Evolutionary conservation across 202 grass and related monocot species (phyloP).

Genomic region (Tripidium arundinaceum): DNA sequence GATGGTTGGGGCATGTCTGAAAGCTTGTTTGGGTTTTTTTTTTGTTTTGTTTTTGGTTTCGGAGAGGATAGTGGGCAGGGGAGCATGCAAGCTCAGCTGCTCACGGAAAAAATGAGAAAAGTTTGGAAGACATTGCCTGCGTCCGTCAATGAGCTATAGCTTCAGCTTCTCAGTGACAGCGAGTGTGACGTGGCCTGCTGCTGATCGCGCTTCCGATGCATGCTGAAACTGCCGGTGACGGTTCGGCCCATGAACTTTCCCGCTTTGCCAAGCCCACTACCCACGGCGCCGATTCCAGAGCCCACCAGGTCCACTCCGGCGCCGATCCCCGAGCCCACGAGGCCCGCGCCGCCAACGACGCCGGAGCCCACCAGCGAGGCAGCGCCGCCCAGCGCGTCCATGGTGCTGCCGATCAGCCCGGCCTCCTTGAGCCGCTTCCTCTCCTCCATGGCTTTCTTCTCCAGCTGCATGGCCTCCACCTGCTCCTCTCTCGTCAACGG

Average conservation of each 20-base stretch:
- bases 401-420: background rate
- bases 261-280: conserved; percentile 9
- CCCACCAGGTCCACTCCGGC: background rate
- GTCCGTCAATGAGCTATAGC: no score
- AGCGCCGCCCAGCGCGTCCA: background rate
- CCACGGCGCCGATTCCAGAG: background rate
- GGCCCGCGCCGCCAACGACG: background rate
- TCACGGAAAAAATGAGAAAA: no score
- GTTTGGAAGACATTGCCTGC: no score
- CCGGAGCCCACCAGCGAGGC: background rate
- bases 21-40: no score
- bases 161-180: no score
- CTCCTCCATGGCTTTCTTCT: conserved; percentile 6
- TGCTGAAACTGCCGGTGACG: background rate
- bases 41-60: no score
- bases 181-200: background rate
- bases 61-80: no score
- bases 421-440: background rate
- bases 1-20: background rate
- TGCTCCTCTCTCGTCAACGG: background rate
- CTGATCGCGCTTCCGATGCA: background rate
- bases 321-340: background rate
- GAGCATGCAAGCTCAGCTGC: no score
- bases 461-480: background rate
- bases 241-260: background rate